Conservation (phyloP, 257 asterid genomes). For the Asclepias syriaca region DNA sequence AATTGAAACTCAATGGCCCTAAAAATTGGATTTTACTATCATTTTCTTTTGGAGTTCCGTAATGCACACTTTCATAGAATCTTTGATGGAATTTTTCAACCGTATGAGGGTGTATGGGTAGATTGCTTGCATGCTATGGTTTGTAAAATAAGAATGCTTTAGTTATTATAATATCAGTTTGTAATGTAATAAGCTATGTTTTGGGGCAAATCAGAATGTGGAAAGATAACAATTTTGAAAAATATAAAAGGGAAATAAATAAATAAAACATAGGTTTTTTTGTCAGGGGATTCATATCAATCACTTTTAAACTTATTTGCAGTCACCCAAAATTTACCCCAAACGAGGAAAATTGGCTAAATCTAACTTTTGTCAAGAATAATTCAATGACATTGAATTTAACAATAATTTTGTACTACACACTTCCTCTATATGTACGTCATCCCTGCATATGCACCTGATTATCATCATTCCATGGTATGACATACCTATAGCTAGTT, state of each 20-base stretch:
- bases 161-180: not conserved
- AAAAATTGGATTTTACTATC: not conserved
- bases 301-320: not conserved
- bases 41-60: not conserved
- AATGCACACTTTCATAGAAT: not conserved
- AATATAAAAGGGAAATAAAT: no score
- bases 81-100: not conserved
- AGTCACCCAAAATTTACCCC: not conserved
- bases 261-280: not conserved
- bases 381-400: not conserved
- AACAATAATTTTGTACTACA: not conserved
- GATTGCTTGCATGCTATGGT: not conserved
- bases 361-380: not conserved
- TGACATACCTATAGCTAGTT: conserved; percentile 78
- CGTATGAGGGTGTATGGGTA: not conserved
- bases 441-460: not conserved
- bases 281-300: not conserved
- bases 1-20: not conserved
- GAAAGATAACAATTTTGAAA: no score
- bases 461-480: conserved; percentile 6
- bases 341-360: not conserved
- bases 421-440: not conserved
- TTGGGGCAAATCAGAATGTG: not conserved
- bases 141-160: not conserved
- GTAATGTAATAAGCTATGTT: not conserved